Evolutionary conservation across 306 rosid genomes (phyloP).

Genomic region (Acmispon strigosus): DNA sequence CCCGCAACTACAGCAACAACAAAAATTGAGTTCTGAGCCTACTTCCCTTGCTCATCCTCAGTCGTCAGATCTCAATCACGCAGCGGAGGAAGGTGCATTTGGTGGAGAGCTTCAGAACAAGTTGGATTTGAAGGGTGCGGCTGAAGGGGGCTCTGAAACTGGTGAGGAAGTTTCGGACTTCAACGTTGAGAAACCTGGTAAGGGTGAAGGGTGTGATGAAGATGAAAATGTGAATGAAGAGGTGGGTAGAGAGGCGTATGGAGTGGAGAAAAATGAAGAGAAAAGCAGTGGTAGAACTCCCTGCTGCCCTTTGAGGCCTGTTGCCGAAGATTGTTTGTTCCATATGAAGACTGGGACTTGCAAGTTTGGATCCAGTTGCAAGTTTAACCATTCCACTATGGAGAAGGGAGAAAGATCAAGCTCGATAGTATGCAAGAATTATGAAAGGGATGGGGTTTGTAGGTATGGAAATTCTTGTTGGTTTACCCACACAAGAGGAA

Average conservation of each 20-base stretch:
- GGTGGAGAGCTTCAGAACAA: too few species aligned
- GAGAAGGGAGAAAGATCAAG: too few species aligned
- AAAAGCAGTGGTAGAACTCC: conserved; percentile 9
- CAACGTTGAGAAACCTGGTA: conserved; percentile 16
- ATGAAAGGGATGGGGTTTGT: too few species aligned
- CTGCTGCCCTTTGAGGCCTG: conserved; percentile 70
- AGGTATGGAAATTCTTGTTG: too few species aligned
- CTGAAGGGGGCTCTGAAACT: not conserved
- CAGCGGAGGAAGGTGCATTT: not conserved
- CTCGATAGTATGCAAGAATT: too few species aligned
- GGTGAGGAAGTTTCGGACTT: conserved; percentile 10
- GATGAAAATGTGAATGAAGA: conserved; percentile 23
- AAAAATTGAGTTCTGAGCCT: too few species aligned
- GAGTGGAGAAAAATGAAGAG: conserved; percentile 16
- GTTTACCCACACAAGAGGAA: too few species aligned
- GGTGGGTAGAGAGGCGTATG: not conserved
- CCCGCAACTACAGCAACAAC: too few species aligned
- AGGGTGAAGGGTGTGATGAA: conserved; percentile 7
- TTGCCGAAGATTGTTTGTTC: too few species aligned
- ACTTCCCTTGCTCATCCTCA: conserved; percentile 14
- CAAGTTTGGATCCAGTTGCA: conserved; percentile 74
- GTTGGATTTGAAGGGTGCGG: too few species aligned
- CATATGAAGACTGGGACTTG: conserved; percentile 75
- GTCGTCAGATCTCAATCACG: conserved; percentile 27
- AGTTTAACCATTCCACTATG: too few species aligned